phyloP scores from a whole-genome alignment of 371 early-diverging fungal genomes.

The Lichtheimia corymbifera region DNA sequence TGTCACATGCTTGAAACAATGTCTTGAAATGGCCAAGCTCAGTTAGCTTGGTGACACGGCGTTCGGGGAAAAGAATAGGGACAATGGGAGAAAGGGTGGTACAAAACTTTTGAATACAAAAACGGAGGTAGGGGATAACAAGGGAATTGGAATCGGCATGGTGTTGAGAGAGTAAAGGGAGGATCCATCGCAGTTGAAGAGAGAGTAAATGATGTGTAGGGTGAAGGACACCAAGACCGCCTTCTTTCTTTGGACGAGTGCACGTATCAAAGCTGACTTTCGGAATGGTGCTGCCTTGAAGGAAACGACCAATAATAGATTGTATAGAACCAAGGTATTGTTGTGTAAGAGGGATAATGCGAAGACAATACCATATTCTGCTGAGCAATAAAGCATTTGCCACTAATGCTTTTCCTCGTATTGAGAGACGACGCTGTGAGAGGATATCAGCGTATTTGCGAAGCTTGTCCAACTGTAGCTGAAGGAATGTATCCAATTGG shows the following conservation, averaged over 20 bases:
- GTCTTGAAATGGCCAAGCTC: not conserved
- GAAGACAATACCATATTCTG: slow-evolving; percentile 2
- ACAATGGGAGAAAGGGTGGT: not conserved
- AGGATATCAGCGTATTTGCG: slow-evolving; percentile 1
- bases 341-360: not conserved
- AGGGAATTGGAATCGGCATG: not conserved
- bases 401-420: slow-evolving; percentile 1
- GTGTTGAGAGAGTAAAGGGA: not conserved
- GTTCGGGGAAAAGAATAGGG: not conserved
- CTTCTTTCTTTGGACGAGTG: not conserved
- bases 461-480: slow-evolving; percentile 10
- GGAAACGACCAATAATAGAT: not conserved
- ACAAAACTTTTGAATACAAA: not conserved
- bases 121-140: not conserved
- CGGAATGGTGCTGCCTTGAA: not conserved
- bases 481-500: slow-evolving; percentile 16
- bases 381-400: slow-evolving; percentile 3
- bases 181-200: not conserved
- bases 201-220: not conserved
- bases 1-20: not conserved
- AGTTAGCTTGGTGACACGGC: not conserved
- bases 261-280: slow-evolving; percentile 4
- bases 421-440: not conserved
- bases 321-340: not conserved
- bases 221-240: not conserved